Percentiles rank a stretch among this genome's conserved stretches.
Evolutionary conservation across 495 filamentous ascomycete species (phyloP).

Genomic region (Aspergillus cavernicola): DNA sequence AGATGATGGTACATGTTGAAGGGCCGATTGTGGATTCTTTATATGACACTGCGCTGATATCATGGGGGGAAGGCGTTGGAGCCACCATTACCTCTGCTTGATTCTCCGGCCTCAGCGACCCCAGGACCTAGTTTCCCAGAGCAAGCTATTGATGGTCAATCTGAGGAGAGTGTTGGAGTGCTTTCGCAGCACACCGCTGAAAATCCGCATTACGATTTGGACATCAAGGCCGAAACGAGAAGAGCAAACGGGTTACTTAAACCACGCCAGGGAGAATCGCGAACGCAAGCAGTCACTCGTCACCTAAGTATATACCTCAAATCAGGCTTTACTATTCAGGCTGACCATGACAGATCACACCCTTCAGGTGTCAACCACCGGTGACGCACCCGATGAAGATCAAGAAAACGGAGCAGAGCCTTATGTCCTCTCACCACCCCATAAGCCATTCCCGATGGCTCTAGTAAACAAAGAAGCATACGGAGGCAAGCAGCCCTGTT

Average conservation of each 20-base stretch:
- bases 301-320: conserved; percentile 49
- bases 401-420: conserved; percentile 57
- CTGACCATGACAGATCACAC: conserved; percentile 44
- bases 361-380: conserved; percentile 46
- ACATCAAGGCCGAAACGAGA: conserved; percentile 54
- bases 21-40: conserved; percentile 72
- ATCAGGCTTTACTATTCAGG: neutral
- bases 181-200: conserved; percentile 55
- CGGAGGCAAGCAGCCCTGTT: conserved; percentile 39
- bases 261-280: conserved; percentile 46
- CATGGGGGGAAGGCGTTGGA: conserved; percentile 64
- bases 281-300: conserved; percentile 52
- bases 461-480: conserved; percentile 65
- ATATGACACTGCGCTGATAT: conserved; percentile 68
- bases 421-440: conserved; percentile 51
- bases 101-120: conserved; percentile 44
- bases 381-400: conserved; percentile 50
- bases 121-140: conserved; percentile 24
- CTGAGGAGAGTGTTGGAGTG: neutral
- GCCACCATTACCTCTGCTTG: conserved; percentile 56
- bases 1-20: conserved; percentile 78
- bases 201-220: conserved; percentile 60
- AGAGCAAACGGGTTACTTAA: conserved; percentile 54
- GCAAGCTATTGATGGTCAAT: neutral
- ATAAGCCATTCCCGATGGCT: conserved; percentile 64